Percentiles rank a stretch among this genome's conserved stretches.
These are phyloP conservation scores for Fraxinus paxiana DNA, from an alignment of 305 asterid genomes.

Conservation along the genomic window DNA sequence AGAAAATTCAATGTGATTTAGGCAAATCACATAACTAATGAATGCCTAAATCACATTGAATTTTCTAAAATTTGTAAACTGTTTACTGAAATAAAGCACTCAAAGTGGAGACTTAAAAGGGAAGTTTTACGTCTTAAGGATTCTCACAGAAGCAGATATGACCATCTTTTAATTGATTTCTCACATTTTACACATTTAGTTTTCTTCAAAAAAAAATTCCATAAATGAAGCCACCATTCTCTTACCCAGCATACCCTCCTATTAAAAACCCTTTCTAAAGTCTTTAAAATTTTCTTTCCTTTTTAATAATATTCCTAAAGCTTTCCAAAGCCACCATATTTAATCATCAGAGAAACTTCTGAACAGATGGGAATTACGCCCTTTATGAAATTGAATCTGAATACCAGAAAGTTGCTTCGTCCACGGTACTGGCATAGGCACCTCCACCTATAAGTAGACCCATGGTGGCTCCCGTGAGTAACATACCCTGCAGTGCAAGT, in stretches of 20 bases:
- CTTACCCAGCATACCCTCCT: background rate
- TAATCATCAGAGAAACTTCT: background rate
- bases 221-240: background rate
- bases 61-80: too few relatives aligned
- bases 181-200: background rate
- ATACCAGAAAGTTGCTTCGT: slow-evolving; percentile 98
- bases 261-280: background rate
- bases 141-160: background rate
- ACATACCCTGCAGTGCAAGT: slow-evolving; percentile 71
- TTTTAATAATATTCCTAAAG: background rate
- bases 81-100: background rate
- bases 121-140: background rate
- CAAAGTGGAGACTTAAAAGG: background rate
- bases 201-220: background rate
- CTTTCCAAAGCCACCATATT: background rate
- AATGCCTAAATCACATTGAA: too few relatives aligned
- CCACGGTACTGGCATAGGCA: slow-evolving; percentile 98
- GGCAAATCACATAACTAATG: background rate
- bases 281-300: background rate
- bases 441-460: slow-evolving; percentile 91
- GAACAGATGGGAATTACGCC: slow-evolving; percentile 8
- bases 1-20: background rate
- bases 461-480: slow-evolving; percentile 77
- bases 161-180: background rate
- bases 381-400: slow-evolving; percentile 5